phyloP scores from a whole-genome alignment of 192 early-diverging fungal species.

The Funneliformis geosporum region DNA sequence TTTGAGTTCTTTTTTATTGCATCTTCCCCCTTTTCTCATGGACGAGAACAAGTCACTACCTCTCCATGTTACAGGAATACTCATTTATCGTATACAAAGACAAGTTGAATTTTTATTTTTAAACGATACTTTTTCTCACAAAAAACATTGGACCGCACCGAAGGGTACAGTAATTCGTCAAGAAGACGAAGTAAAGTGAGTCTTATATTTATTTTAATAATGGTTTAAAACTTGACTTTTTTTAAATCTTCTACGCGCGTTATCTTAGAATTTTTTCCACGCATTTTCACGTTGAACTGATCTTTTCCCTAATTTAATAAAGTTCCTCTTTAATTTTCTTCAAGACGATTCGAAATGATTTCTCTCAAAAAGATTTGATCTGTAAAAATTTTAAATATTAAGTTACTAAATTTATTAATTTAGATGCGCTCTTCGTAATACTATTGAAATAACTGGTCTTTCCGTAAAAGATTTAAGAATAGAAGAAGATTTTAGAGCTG shows the following conservation, averaged over 20 bases:
- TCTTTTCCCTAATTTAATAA: no score
- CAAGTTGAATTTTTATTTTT: constrained; percentile 81
- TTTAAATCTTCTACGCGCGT: background rate
- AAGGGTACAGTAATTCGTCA: constrained; percentile 76
- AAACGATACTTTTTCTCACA: constrained; percentile 79
- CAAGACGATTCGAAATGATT: no score
- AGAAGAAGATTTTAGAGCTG: constrained; percentile 72
- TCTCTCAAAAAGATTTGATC: background rate
- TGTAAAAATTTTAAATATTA: background rate
- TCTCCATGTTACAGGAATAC: constrained; percentile 61
- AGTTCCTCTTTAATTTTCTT: no score
- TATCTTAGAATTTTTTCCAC: no score
- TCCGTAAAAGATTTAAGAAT: constrained; percentile 66
- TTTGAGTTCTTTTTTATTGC: constrained; percentile 1
- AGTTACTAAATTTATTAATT: background rate
- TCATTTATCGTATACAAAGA: constrained; percentile 71
- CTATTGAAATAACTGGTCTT: constrained; percentile 73
- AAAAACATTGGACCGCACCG: constrained; percentile 81
- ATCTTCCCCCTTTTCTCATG: constrained; percentile 31
- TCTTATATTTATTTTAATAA: background rate
- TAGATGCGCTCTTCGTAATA: constrained; percentile 80
- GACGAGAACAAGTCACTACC: constrained; percentile 34
- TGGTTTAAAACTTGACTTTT: background rate
- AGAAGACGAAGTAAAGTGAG: constrained; percentile 85
- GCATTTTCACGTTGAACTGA: no score